phyloP scores from a whole-genome alignment of 2,329 filamentous ascomycete genomes.

The Ceratocystis harringtonii region DNA sequence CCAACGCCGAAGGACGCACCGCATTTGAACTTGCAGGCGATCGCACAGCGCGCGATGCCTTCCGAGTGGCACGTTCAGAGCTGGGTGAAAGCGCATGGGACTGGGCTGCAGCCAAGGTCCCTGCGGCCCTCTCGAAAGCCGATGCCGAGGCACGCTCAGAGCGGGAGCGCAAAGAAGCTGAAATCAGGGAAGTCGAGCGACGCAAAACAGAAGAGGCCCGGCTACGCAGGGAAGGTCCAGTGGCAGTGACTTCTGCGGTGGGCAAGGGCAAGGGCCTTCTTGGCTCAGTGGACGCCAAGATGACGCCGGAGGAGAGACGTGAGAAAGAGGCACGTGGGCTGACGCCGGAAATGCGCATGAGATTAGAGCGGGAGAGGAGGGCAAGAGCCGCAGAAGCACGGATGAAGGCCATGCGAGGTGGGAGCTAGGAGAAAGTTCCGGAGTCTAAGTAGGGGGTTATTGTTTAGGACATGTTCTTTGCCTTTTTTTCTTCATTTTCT shows the following conservation, averaged over 20 bases:
- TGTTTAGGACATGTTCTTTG: neutral
- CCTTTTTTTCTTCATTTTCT: neutral
- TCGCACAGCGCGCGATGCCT: constrained; percentile 72
- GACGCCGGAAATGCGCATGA: constrained; percentile 73
- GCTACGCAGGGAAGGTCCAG: constrained; percentile 49
- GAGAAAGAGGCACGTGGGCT: constrained; percentile 74
- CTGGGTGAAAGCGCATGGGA: constrained; percentile 62
- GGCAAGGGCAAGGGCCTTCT: constrained; percentile 39
- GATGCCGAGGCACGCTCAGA: constrained; percentile 57
- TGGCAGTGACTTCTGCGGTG: constrained; percentile 31
- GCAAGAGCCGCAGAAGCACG: constrained; percentile 86
- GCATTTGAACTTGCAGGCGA: constrained; percentile 81
- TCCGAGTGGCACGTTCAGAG: constrained; percentile 71
- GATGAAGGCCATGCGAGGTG: constrained; percentile 50
- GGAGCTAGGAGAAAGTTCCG: constrained; percentile 8
- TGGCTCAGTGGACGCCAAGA: constrained; percentile 44
- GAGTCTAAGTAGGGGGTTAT: neutral
- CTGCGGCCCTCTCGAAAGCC: constrained; percentile 50
- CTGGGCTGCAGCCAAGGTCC: constrained; percentile 65
- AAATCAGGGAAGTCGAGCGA: constrained; percentile 53
- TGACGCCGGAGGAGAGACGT: constrained; percentile 64
- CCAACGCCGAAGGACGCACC: constrained; percentile 64
- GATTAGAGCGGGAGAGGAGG: constrained; percentile 72
- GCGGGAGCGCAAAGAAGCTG: constrained; percentile 53
- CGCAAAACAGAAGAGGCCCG: constrained; percentile 61